These are phyloP conservation scores for Plasmopara muralis DNA, from an alignment of 352 stramenopile species.

Conservation along the genomic window DNA sequence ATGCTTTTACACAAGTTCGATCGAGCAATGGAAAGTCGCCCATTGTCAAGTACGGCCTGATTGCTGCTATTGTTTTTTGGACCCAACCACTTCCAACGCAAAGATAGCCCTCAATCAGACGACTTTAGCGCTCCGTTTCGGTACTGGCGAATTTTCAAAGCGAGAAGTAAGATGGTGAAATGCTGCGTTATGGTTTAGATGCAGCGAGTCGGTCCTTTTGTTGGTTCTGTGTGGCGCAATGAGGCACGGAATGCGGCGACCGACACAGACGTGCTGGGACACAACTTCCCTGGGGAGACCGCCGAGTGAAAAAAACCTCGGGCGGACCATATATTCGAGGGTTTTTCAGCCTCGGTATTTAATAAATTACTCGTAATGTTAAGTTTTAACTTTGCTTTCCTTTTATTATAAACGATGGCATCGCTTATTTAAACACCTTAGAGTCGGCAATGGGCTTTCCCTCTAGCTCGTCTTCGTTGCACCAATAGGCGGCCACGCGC, in stretches of 20 bases:
- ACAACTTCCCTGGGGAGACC: constrained; percentile 16
- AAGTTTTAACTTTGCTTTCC: constrained; percentile 1
- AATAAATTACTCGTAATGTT: not conserved
- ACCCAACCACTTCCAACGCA: not conserved
- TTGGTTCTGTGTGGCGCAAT: constrained; percentile 9
- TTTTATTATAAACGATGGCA: constrained; percentile 14
- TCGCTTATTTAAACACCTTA: constrained; percentile 93
- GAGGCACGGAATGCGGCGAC: constrained; percentile 4
- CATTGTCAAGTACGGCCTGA: constrained; percentile 26
- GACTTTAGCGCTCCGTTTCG: constrained; percentile 2
- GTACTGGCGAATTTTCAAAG: too few relatives aligned
- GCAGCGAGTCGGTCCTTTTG: not conserved
- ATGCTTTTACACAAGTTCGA: constrained; percentile 58
- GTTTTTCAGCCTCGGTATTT: constrained; percentile 6
- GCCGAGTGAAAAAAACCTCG: constrained; percentile 15
- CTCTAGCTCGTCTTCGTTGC: constrained; percentile 82
- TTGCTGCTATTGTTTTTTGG: constrained; percentile 12
- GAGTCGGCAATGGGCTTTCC: constrained; percentile 86
- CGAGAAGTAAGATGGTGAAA: too few relatives aligned
- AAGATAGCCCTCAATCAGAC: constrained; percentile 15
- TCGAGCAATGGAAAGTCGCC: constrained; percentile 61
- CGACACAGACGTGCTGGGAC: constrained; percentile 18
- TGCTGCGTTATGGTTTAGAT: not conserved
- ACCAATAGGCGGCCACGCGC: constrained; percentile 85
- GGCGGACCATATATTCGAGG: constrained; percentile 2